phyloP scores from a whole-genome alignment of 352 stramenopile genomes.

The Globisporangium alternatum region DNA sequence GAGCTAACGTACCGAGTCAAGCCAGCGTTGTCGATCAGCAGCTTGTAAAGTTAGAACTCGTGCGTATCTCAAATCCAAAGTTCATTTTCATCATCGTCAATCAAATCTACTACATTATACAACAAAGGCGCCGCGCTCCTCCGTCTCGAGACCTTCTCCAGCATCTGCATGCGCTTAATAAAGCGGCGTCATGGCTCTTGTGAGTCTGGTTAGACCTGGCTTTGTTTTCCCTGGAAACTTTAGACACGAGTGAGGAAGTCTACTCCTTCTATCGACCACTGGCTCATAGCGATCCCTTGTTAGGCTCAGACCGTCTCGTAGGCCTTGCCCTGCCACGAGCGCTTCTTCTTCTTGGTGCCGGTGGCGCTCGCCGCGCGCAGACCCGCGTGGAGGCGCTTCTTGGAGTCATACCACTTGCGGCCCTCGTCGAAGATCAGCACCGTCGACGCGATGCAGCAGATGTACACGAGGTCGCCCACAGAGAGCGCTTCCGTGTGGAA shows the following conservation, averaged over 20 bases:
- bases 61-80: constrained; percentile 10
- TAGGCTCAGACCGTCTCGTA: constrained; percentile 57
- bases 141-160: neutral
- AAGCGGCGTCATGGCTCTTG: neutral
- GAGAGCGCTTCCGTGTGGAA: constrained; percentile 97
- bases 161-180: neutral
- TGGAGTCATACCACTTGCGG: constrained; percentile 85
- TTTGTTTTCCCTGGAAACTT: neutral
- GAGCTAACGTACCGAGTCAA: neutral
- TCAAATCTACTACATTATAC: constrained; percentile 23
- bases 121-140: constrained; percentile 5
- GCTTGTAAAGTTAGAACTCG: neutral
- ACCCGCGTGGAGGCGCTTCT: constrained; percentile 27
- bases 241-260: neutral
- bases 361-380: constrained; percentile 31
- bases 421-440: constrained; percentile 93
- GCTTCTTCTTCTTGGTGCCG: constrained; percentile 27
- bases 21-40: neutral
- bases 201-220: constrained; percentile 1
- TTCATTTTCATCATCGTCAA: constrained; percentile 12
- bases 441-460: constrained; percentile 90
- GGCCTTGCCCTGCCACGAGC: constrained; percentile 60
- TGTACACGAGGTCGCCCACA: constrained; percentile 89
- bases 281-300: too few relatives aligned
- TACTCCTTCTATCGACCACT: constrained; percentile 3